Conservation (phyloP, 2,329 filamentous ascomycete species). For the Hypoxylon sp. region DNA sequence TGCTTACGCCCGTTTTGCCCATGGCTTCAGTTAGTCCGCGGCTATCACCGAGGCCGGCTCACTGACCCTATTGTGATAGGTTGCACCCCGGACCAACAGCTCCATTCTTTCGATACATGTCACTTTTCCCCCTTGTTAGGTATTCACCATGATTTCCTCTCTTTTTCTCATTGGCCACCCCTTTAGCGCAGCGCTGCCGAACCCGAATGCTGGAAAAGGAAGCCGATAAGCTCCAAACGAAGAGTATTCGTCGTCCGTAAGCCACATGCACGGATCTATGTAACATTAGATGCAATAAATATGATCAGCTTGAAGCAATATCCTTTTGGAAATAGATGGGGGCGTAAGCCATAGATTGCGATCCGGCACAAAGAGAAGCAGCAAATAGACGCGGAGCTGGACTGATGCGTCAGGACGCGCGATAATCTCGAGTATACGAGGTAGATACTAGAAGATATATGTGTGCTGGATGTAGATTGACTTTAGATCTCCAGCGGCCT, state of each 20-base stretch:
- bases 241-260: conserved; percentile 3
- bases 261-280: conserved; percentile 11
- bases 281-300: conserved; percentile 7
- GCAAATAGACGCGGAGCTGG: conserved; percentile 9
- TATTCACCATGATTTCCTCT: background rate
- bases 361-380: background rate
- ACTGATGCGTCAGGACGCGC: background rate
- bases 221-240: conserved; percentile 2
- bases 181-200: background rate
- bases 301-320: conserved; percentile 12
- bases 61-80: background rate
- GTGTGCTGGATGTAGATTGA: background rate
- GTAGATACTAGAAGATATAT: background rate
- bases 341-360: conserved; percentile 19
- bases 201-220: background rate
- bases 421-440: background rate
- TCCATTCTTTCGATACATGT: conserved; percentile 3
- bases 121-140: background rate
- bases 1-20: background rate
- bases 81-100: background rate
- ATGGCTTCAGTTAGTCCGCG: background rate
- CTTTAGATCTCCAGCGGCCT: background rate
- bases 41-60: conserved; percentile 2
- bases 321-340: conserved; percentile 6
- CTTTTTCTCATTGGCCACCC: background rate